phyloP scores from a whole-genome alignment of 371 early-diverging fungal species.

The Batkoa obscura region DNA sequence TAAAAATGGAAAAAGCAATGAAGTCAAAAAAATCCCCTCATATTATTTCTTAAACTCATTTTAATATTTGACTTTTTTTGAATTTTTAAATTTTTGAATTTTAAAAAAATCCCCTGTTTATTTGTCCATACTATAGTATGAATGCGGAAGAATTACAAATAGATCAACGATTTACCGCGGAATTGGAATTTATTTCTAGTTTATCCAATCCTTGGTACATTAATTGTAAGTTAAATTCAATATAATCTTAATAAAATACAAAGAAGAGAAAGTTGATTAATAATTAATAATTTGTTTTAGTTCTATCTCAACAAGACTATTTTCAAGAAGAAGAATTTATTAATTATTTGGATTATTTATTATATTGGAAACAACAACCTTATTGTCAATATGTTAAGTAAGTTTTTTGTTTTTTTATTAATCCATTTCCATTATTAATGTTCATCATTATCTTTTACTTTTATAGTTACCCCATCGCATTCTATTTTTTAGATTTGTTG shows the following conservation, averaged over 20 bases:
- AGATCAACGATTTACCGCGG: constrained; percentile 53
- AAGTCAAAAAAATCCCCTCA: too few relatives aligned
- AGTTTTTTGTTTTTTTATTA: constrained; percentile 6
- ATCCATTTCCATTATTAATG: background rate
- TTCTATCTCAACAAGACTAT: constrained; percentile 72
- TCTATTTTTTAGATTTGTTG: constrained; percentile 65
- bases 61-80: too few relatives aligned
- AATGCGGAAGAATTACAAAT: too few relatives aligned
- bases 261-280: background rate
- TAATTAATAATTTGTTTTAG: constrained; percentile 15
- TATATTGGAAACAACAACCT: constrained; percentile 74
- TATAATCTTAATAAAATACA: too few relatives aligned
- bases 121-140: too few relatives aligned
- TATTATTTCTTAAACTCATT: too few relatives aligned
- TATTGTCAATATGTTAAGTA: constrained; percentile 79
- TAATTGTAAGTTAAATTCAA: constrained; percentile 24
- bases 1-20: too few relatives aligned
- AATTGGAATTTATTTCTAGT: constrained; percentile 88
- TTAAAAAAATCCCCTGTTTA: too few relatives aligned
- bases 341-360: constrained; percentile 73
- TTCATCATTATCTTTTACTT: background rate
- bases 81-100: too few relatives aligned
- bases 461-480: constrained; percentile 64
- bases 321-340: constrained; percentile 65
- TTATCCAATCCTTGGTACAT: constrained; percentile 88